These are phyloP conservation scores for Liquidambar formosana DNA, from an alignment of 164 flowering plant species.

Conservation along the genomic window DNA sequence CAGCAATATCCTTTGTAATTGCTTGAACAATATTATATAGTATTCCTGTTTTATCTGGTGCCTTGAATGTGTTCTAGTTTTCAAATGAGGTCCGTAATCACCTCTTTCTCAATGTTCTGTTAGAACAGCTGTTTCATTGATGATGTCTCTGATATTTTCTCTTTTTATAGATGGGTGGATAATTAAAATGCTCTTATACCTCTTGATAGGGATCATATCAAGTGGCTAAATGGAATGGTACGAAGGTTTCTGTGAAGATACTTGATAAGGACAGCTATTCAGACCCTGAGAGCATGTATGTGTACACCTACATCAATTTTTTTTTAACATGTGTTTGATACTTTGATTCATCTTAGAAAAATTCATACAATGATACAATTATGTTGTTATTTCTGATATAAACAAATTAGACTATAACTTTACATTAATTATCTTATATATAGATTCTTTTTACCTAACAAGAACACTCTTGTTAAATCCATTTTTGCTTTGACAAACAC, in stretches of 20 bases:
- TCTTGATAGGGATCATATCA: constrained; percentile 77
- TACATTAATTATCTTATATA: too few species aligned
- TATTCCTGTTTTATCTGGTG: too few species aligned
- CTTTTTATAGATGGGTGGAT: not conserved
- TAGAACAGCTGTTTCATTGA: not conserved
- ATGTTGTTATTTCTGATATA: too few species aligned
- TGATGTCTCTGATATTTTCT: not conserved
- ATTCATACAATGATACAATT: too few species aligned
- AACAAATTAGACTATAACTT: too few species aligned
- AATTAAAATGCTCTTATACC: not conserved
- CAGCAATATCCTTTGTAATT: too few species aligned
- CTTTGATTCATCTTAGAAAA: not conserved
- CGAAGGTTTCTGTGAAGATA: constrained; percentile 93
- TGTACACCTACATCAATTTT: not conserved
- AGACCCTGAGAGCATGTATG: constrained; percentile 87
- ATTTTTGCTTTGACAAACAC: not conserved
- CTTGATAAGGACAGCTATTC: constrained; percentile 81
- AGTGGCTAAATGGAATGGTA: constrained; percentile 99
- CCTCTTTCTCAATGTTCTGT: not conserved
- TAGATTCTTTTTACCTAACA: not conserved
- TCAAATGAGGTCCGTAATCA: too few species aligned
- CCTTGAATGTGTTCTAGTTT: too few species aligned
- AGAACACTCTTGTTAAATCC: not conserved
- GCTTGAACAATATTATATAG: too few species aligned
- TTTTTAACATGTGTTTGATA: not conserved